Conservation (phyloP, 108 stramenopile species). For the Fistulifera solaris region DNA sequence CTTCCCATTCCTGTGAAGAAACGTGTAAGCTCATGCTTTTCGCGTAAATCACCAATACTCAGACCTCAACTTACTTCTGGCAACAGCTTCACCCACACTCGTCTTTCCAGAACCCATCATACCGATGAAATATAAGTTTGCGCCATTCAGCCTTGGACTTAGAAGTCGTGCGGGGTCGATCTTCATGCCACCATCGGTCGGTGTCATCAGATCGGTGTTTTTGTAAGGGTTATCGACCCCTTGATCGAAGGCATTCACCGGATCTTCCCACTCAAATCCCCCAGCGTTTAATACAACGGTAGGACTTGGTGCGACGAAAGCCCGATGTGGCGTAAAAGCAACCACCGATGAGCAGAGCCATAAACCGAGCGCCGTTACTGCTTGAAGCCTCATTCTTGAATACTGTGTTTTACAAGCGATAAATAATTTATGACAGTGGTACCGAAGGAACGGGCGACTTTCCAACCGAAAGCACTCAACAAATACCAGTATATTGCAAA, state of each 20-base stretch:
- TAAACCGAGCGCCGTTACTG: too few species aligned
- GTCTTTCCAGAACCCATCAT: slow-evolving; percentile 95
- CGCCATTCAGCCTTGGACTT: slow-evolving; percentile 63
- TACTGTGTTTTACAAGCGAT: too few species aligned
- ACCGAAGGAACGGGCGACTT: too few species aligned
- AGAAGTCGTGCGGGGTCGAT: slow-evolving; percentile 70
- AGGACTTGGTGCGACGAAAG: too few species aligned
- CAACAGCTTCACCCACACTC: slow-evolving; percentile 64
- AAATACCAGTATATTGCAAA: too few species aligned
- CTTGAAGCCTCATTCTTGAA: too few species aligned
- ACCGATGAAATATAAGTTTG: slow-evolving; percentile 89
- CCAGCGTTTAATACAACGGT: slow-evolving; percentile 28
- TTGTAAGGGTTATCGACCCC: slow-evolving; percentile 83
- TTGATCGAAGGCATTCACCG: slow-evolving; percentile 50
- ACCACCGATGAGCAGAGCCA: too few species aligned
- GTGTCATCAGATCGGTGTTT: slow-evolving; percentile 37
- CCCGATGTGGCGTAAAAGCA: too few species aligned
- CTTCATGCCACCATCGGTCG: slow-evolving; percentile 30
- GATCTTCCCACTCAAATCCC: slow-evolving; percentile 85
- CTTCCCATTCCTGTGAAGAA: slow-evolving; percentile 59
- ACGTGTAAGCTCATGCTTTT: too few species aligned
- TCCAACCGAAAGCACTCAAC: too few species aligned
- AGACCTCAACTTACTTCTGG: slow-evolving; percentile 38
- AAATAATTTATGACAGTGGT: too few species aligned
- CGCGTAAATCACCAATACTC: too few species aligned